Evolutionary conservation across 805 yeast species (phyloP), one percentile per base, ranked within the genome.

Genomic region (Metschnikowia gelsemii): DNA sequence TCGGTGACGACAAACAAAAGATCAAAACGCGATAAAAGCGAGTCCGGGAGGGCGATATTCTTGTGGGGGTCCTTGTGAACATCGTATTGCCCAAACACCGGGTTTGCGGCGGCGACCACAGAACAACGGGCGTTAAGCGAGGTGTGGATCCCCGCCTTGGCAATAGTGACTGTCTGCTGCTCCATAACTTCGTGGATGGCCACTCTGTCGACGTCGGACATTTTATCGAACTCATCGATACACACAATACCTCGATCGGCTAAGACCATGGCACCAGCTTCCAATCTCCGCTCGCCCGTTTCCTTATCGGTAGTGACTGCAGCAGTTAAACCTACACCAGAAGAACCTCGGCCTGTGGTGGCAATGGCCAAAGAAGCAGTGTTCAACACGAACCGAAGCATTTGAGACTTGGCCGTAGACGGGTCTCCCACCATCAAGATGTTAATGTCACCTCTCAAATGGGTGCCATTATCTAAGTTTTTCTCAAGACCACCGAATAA

Each of bases 151-250:
- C 99, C 99, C 4, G 98, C 99, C 63, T 91, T 91, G 38, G 98
- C 96, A 58, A 91, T 90, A 2, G 98, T 90, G 21, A 91, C 96
- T 0, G 99, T 93, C 64, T 93, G 99, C 68, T 93, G 99, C 70
- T 93, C 99, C 99, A 93, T 93, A 36, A 93, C 99, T 76, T 93
- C 99, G 66, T 93, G 99, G 58, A 93, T 93, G 1, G 98, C 98
- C 38, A 93, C 98, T 61, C 99, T 78, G 69, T 93, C 99, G 20
- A 82, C 79, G 63, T 93, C 99, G 48, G 87, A 83, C 99, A 93
- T 93, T 66, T 93, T 93, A 69, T 91, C 99, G 59, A 93, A 93
- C 72, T 93, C 99, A 73, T 93, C 99, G 57, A 93, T 95, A 77
- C 99, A 93, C 30, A 93, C 97, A 43, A 93, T 77, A 50, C 99